These are phyloP conservation scores for Elsinoe arachidis DNA, from an alignment of 2,329 filamentous ascomycete species.

Conservation along the genomic window DNA sequence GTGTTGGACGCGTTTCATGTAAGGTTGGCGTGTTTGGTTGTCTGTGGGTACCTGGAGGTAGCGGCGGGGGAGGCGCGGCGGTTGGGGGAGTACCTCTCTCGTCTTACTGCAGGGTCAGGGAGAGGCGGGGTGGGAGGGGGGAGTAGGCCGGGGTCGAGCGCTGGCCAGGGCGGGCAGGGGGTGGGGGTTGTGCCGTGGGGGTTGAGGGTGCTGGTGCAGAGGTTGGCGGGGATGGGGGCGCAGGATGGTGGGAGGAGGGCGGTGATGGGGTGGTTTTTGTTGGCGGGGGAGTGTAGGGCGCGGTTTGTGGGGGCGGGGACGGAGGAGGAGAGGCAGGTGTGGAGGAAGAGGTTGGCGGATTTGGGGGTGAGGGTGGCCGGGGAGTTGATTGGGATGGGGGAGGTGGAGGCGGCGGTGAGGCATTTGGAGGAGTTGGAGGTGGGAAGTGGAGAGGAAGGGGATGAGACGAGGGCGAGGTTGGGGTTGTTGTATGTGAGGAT, in stretches of 20 bases:
- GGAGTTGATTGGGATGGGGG: slow-evolving; percentile 76
- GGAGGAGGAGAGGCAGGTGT: slow-evolving; percentile 51
- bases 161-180: slow-evolving; percentile 35
- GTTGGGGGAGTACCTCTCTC: slow-evolving; percentile 46
- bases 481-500: slow-evolving; percentile 68
- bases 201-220: slow-evolving; percentile 70
- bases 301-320: slow-evolving; percentile 25
- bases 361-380: slow-evolving; percentile 58
- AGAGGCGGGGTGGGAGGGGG: neutral
- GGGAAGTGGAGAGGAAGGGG: slow-evolving; percentile 37
- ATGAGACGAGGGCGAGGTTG: slow-evolving; percentile 23
- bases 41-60: slow-evolving; percentile 57
- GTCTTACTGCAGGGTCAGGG: slow-evolving; percentile 13
- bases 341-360: slow-evolving; percentile 65
- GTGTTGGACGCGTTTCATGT: slow-evolving; percentile 76
- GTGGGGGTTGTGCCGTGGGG: slow-evolving; percentile 70
- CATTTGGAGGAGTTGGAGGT: slow-evolving; percentile 56
- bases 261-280: slow-evolving; percentile 83
- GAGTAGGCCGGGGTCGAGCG: slow-evolving; percentile 44
- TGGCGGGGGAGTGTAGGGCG: slow-evolving; percentile 41
- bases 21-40: slow-evolving; percentile 69
- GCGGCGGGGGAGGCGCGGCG: slow-evolving; percentile 54
- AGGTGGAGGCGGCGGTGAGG: slow-evolving; percentile 67
- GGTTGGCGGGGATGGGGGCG: slow-evolving; percentile 78
- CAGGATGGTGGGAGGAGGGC: slow-evolving; percentile 73